phyloP scores from a whole-genome alignment of 495 filamentous ascomycete genomes.

The Daldinia vernicosa region DNA sequence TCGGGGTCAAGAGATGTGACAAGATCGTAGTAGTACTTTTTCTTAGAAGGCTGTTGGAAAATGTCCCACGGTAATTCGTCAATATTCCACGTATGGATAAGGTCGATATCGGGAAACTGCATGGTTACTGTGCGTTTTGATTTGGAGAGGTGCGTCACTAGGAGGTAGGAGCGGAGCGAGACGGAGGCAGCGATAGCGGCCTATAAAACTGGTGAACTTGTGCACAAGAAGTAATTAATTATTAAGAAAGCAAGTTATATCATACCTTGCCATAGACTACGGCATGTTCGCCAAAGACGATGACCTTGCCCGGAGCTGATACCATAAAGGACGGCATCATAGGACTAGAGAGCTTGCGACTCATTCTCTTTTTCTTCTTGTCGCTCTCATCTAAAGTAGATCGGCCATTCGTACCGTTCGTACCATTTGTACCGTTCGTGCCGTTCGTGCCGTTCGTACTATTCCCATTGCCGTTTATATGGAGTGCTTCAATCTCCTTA shows the following conservation, averaged over 20 bases:
- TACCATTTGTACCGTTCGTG: slow-evolving; percentile 3
- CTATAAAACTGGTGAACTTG: slow-evolving; percentile 48
- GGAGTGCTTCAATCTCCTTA: slow-evolving; percentile 35
- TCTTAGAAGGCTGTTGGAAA: slow-evolving; percentile 82
- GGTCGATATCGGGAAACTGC: slow-evolving; percentile 83
- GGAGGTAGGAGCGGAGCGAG: slow-evolving; percentile 92
- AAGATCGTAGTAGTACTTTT: slow-evolving; percentile 89
- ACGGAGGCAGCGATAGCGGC: slow-evolving; percentile 94
- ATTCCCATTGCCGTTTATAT: slow-evolving; percentile 31
- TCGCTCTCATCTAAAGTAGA: slow-evolving; percentile 36
- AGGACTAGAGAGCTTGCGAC: slow-evolving; percentile 63
- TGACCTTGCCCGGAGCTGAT: slow-evolving; percentile 96
- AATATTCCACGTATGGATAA: slow-evolving; percentile 92
- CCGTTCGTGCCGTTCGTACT: background rate
- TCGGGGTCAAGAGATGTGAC: slow-evolving; percentile 86
- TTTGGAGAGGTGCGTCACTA: slow-evolving; percentile 89
- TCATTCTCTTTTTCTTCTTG: slow-evolving; percentile 44
- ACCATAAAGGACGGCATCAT: slow-evolving; percentile 94
- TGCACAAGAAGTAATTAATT: slow-evolving; percentile 7
- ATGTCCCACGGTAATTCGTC: slow-evolving; percentile 84
- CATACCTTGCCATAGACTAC: slow-evolving; percentile 91
- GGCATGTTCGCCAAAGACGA: slow-evolving; percentile 96
- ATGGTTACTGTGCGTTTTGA: slow-evolving; percentile 84
- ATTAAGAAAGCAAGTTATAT: background rate
- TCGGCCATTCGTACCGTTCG: slow-evolving; percentile 29